phyloP scores from a whole-genome alignment of 1,139 yeast species.

The Suhomyces anneliseae region DNA sequence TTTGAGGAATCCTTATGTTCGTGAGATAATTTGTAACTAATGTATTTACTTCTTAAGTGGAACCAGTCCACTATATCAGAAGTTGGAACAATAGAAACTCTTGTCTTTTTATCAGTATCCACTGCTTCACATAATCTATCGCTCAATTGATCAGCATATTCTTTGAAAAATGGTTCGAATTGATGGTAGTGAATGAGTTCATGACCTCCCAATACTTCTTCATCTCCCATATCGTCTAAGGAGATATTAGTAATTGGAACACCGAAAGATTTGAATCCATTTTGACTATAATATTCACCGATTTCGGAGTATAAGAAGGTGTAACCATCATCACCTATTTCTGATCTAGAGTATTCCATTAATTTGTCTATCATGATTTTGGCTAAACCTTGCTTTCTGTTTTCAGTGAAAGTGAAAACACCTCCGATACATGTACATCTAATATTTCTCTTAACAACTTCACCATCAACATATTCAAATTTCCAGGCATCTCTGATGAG shows the following conservation, averaged over 20 bases:
- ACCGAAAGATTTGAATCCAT: constrained; percentile 56
- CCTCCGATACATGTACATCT: constrained; percentile 26
- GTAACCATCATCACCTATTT: constrained; percentile 40
- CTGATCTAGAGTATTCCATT: constrained; percentile 26
- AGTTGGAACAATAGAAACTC: constrained; percentile 33
- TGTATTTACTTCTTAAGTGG: constrained; percentile 42
- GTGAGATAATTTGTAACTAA: constrained; percentile 31
- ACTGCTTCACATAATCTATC: constrained; percentile 20
- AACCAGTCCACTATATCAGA: constrained; percentile 44
- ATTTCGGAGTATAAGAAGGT: constrained; percentile 68
- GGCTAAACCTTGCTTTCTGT: constrained; percentile 69
- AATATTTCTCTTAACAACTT: constrained; percentile 20
- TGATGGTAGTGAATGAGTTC: constrained; percentile 32
- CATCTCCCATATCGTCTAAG: constrained; percentile 8
- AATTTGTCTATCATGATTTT: constrained; percentile 55
- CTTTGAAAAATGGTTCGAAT: constrained; percentile 27
- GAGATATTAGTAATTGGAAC: constrained; percentile 39
- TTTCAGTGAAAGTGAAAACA: constrained; percentile 51
- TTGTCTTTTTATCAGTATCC: constrained; percentile 25
- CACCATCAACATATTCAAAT: constrained; percentile 19
- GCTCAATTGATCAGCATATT: constrained; percentile 23
- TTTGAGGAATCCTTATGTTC: constrained; percentile 12
- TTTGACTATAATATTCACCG: constrained; percentile 61
- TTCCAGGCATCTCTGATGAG: constrained; percentile 33
- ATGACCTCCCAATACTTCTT: constrained; percentile 8